phyloP scores from a whole-genome alignment of 306 rosid species.

The Vicia faba region DNA sequence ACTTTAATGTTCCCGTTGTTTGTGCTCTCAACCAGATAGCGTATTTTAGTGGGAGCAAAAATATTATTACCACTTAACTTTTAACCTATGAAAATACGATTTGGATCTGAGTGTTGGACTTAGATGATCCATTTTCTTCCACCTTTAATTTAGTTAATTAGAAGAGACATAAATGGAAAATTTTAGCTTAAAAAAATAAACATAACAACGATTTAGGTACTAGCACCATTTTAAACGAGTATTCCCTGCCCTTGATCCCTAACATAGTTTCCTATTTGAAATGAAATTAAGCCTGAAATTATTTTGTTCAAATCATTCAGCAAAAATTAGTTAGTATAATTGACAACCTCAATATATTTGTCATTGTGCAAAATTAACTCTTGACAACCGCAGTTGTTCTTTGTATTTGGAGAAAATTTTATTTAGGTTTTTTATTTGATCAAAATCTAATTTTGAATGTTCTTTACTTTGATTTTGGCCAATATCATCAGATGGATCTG shows the following conservation, averaged over 20 bases:
- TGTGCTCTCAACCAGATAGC: conserved; percentile 90
- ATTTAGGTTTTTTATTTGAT: too few species aligned
- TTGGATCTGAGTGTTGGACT: conserved; percentile 13
- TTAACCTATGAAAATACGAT: conserved; percentile 1
- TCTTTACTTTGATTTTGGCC: too few species aligned
- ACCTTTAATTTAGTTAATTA: conserved; percentile 21
- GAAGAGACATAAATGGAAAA: conserved; percentile 10
- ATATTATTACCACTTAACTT: background rate
- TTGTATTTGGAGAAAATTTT: too few species aligned
- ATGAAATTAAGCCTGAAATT: background rate
- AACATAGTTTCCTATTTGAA: background rate
- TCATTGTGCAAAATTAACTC: too few species aligned
- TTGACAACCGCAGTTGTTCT: too few species aligned
- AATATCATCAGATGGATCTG: too few species aligned
- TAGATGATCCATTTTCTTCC: conserved; percentile 27
- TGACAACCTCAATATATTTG: too few species aligned
- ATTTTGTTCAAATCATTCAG: background rate
- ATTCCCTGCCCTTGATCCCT: background rate
- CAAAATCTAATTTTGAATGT: too few species aligned
- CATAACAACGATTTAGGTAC: background rate
- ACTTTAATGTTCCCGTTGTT: conserved; percentile 85
- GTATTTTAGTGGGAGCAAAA: background rate
- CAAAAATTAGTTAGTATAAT: background rate
- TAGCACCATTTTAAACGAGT: background rate
- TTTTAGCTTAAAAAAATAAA: background rate